Percentiles rank a stretch among this genome's conserved stretches.
Evolutionary conservation across 75 land plant genomes (phyloP).

Genomic region (Pinus tabuliformis): DNA sequence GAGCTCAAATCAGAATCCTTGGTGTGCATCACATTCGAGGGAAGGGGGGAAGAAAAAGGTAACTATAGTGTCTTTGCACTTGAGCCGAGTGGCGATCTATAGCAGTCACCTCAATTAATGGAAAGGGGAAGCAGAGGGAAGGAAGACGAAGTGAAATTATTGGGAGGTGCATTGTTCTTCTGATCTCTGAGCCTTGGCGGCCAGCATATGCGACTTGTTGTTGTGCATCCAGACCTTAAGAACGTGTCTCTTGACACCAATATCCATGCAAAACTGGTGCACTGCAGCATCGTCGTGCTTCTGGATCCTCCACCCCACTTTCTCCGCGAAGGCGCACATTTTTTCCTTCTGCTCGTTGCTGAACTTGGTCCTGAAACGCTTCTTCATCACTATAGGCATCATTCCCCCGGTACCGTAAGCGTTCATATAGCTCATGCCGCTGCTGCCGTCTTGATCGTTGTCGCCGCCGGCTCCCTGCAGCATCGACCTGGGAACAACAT

Average conservation of each 20-base stretch:
- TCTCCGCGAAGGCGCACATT: constrained; percentile 41
- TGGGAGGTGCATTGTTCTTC: constrained; percentile 9
- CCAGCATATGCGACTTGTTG: constrained; percentile 23
- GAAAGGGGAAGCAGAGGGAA: neutral
- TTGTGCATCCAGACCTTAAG: constrained; percentile 57
- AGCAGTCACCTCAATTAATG: neutral
- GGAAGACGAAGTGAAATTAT: neutral
- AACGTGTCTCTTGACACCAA: constrained; percentile 38
- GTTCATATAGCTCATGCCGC: neutral
- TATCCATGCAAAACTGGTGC: constrained; percentile 30
- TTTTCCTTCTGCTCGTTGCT: constrained; percentile 46
- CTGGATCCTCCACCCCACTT: constrained; percentile 47
- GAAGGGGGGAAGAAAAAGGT: neutral
- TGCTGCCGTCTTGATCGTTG: neutral
- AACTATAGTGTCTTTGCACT: neutral
- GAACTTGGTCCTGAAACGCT: constrained; percentile 43
- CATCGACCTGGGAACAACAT: neutral
- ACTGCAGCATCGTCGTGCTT: constrained; percentile 46
- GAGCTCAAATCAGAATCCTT: too few species aligned
- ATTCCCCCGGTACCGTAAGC: neutral
- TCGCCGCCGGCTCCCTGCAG: neutral
- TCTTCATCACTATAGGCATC: constrained; percentile 19
- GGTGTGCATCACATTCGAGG: too few species aligned
- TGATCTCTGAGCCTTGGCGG: constrained; percentile 2
- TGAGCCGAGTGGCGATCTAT: neutral